Evolutionary conservation across 768 basidiomycete genomes (phyloP), one percentile per base, ranked within the genome.

Genomic region (Phaffia tasmanica): DNA sequence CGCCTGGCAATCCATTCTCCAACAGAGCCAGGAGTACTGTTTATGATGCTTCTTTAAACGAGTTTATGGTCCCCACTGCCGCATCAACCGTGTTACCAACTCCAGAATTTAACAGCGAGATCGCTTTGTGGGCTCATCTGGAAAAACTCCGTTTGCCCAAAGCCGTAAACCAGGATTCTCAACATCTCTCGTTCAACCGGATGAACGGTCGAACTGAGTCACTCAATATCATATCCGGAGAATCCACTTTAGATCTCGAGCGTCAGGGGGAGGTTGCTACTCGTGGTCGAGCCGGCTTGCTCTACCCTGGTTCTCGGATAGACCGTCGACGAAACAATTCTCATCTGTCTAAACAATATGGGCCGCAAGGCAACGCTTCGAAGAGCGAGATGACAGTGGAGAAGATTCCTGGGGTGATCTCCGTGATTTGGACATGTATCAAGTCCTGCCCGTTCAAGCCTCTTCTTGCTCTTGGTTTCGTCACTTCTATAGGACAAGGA

Each of bases 361-460:
- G 50, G 29, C 16, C 55, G 29, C 47, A 25, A 16, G 54, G 63
- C 21, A 7, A 51, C n/a, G 54, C 30, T 7, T 21, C 57, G 18
- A 42, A 42, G 11, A 42, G 35, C 35, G 25, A 21, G 60, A 23
- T 27, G 27, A 27, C 54, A 23, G 16, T 29, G 21, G 53, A 48
- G 46, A 63, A 71, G 47, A 54, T 62, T 47, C 72, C 69, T 15
- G 50, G 69, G n/a, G 58, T 74, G 51, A 46, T 71, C 54, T 35
- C 49, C 14, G 64, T 75, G n/a, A 67, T 76, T 47, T 35, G 56
- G 6, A 65, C 69, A 1, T 79, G 86, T 68, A 85, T 83, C 74
- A 86, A 86, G 2, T 83, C 83, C 0, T 78, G 95, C 30, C 91
- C 92, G 0, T 74, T 81, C 73, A 95, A 93, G 72, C 79, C 80